These are phyloP conservation scores for Phoma herbarum DNA, from an alignment of 2,329 filamentous ascomycete species.

Conservation along the genomic window DNA sequence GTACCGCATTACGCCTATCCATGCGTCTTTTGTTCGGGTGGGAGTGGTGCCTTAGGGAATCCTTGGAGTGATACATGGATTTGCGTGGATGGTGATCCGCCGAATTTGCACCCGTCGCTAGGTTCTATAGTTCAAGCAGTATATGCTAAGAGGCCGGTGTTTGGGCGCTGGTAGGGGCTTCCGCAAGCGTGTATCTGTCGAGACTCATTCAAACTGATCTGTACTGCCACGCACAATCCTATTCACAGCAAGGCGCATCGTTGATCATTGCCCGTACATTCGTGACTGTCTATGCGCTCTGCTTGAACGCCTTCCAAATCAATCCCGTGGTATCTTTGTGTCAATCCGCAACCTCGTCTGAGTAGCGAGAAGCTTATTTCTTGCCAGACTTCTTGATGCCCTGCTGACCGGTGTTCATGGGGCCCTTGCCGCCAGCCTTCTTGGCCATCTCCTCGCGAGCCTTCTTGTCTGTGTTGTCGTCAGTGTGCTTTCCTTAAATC, in stretches of 20 bases:
- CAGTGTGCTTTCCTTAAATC: background rate
- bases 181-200: no score
- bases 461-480: conserved; percentile 64
- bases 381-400: conserved; percentile 99
- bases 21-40: no score
- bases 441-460: conserved; percentile 71
- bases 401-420: conserved; percentile 81
- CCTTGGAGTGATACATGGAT: no score
- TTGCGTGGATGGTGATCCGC: no score
- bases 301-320: conserved; percentile 31
- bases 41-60: no score
- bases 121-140: no score
- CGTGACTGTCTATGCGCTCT: conserved; percentile 24
- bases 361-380: conserved; percentile 65
- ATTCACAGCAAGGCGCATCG: background rate
- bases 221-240: background rate
- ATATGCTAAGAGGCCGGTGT: no score
- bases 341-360: conserved; percentile 8
- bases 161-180: no score
- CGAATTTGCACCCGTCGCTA: no score
- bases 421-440: conserved; percentile 86
- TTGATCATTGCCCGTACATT: conserved; percentile 31
- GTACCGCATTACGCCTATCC: no score
- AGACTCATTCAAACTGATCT: background rate
- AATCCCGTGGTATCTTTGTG: conserved; percentile 38